Conservation (phyloP, 148 eudicot species). For the Heliamphora exappendiculata region DNA sequence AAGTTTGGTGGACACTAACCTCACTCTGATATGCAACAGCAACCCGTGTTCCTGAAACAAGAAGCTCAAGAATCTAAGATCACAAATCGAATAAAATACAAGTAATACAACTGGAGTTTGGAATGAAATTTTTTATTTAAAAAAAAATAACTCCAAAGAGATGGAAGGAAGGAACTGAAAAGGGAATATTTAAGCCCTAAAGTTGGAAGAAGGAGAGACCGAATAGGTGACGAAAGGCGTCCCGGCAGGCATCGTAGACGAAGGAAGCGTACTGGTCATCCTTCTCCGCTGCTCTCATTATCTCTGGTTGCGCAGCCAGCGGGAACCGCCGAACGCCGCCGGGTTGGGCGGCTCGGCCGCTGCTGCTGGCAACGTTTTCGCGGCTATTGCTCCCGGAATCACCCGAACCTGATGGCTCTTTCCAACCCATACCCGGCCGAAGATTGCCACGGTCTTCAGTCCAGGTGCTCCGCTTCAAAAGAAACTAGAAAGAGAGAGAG, state of each 20-base stretch:
- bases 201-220: slow-evolving; percentile 27
- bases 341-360: slow-evolving; percentile 2
- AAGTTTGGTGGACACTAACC: slow-evolving; percentile 28
- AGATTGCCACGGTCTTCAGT: too few species aligned
- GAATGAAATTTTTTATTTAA: background rate
- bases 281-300: slow-evolving; percentile 98
- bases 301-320: slow-evolving; percentile 88
- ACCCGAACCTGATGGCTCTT: background rate
- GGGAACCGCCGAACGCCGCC: slow-evolving; percentile 48
- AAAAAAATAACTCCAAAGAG: background rate
- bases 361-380: slow-evolving; percentile 15
- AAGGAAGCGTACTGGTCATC: slow-evolving; percentile 95
- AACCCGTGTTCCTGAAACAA: slow-evolving; percentile 67
- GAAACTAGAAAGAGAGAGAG: too few species aligned
- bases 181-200: background rate
- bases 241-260: slow-evolving; percentile 89
- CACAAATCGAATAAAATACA: background rate
- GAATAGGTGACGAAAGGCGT: slow-evolving; percentile 93
- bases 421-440: background rate
- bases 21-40: slow-evolving; percentile 81
- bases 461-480: too few species aligned
- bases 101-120: background rate
- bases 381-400: background rate
- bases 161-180: background rate
- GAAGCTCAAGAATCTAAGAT: background rate